Evolutionary conservation across 257 asterid genomes (phyloP), one percentile per base, ranked within the genome.

Genomic region (Hygrophila difformis): DNA sequence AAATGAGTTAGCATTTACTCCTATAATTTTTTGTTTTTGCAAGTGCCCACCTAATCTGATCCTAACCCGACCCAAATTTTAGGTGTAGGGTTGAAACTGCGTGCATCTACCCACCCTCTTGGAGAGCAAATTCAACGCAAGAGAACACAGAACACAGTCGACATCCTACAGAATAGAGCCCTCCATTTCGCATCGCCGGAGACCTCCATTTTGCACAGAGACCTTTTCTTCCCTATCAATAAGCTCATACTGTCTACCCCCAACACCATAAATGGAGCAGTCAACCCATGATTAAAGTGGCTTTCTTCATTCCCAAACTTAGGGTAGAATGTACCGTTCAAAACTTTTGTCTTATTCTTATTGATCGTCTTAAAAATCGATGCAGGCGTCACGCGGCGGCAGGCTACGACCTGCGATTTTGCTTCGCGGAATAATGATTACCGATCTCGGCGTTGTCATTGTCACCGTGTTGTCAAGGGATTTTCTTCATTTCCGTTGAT

Each of bases 321-420:
- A 8, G 81, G 81, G 55, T 78, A 78, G 39, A 71, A 78, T 1
- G 78, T 74, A 0, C 87, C 87, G 19, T 65, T 74, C 62, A 72
- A 34, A 10, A 66, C 51, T 34, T 48, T 74, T 1, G 46, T 31
- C 1, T 23, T 22, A 23, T 35, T 63, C 8, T 68, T 56, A 8
- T 44, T 2, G 43, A 21, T 16, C 29, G 8, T 2, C 39, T 26
- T 60, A 20, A 65, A 14, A 14, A 48, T 44, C 1, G 73, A 50
- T 18, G 77, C 22, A 8, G 77, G 80, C 0, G 84, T 67, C 0
- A 72, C 77, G 15, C 80, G 28, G 4, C 84, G 77, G 62, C 59
- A 48, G n/a, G 72, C 47, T 15, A 72, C 43, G 21, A 72, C 69
- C 12, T 71, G 84, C 8, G 84, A 71, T 63, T n/a, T 71, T 75